Base-by-base conservation (phyloP, 768 basidiomycete species). In the Austroboletus festivus region DNA sequence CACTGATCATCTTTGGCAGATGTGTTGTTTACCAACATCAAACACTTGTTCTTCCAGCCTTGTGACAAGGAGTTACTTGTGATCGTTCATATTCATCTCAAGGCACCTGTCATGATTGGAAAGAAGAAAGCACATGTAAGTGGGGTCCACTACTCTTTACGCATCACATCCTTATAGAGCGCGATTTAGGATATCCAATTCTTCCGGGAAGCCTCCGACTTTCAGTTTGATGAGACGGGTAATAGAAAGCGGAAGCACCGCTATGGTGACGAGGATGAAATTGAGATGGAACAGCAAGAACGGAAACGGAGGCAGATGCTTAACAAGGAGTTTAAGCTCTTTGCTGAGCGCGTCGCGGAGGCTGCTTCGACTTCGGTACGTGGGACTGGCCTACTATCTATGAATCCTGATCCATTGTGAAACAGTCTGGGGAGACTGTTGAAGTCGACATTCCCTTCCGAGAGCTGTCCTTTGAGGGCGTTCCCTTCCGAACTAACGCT, bases 201-300 rank as follows among this genome's bases (percentile, higher is more conserved):
- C 68, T 93, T 89, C 74, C 89, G 95, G 9, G 96, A 98, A 71
- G 95, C 94, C 7, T 90, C 92, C 0, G 96, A 99, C 56, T 90
- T 95, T 23, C 90, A 94, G 54, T 97, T 98, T 61, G 96, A 99
- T 61, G 96, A 99, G 68, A 98, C 96, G 1, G 96, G 96, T n/a
- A 98, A 98, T 60, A 81, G 94, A 57, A 98, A 98, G 69, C 82
- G 95, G 46, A 93, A 96, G 68, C 89, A 93, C 59, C 82, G 95
- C 47, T 97, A 97, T 61, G 93, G 93, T 23, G 96, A 98, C 61
- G 96, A 99, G 67, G 96, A 99, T 64, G 96, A 98, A 70, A 93
- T 98, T 52, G 94, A 98, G 73, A 89, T 95, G 73, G 96, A 98
- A 64, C 95, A 98, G 63, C 91, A 93, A 65, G 96, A 99, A 67